Base-by-base conservation (phyloP, 805 yeast genomes). In the Candida adriatica region DNA sequence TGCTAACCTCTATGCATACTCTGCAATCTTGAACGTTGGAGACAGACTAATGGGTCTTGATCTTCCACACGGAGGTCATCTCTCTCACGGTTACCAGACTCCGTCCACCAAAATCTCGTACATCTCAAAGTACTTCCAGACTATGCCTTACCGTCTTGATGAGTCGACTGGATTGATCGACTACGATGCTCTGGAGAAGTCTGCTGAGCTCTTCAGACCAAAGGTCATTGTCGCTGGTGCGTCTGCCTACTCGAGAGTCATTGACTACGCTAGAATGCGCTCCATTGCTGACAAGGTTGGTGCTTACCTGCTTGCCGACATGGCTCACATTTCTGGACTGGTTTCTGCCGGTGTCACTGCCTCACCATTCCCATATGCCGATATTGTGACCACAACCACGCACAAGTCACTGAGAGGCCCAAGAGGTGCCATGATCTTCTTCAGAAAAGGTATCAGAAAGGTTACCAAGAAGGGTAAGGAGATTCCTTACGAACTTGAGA, bases 341-440 rank as follows among this genome's bases (percentile, higher is more conserved):
- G 83, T 90, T 32, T 90, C 98, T 35, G 95, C 96, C 29, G 92
- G 88, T 44, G 95, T 87, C 35, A 80, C 84, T 26, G 87, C 84
- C 49, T 83, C 95, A 24, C 98, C 98, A 37, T 90, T 90, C 65
- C 80, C 79, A 53, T 75, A 80, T 61, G 82, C 96, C 35, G 98
- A 90, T 64, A 84, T 90, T 49, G 97, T 90, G 56, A 90, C 98
- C 43, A 90, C 97, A 42, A 90, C 98, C 33, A 87, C 96, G 24
- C 98, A 90, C 69, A 90, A 90, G 66, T 87, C 96, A 13, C 74
- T 90, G 55, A 83, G 98, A 69, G 98, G 98, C 26, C 98, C 98
- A 60, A 79, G 98, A 67, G 98, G 97, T 59, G 94, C 98, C 29
- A 81, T 90, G 87, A 90, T 90, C 56, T 90, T 90, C 70, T 90